These are phyloP conservation scores for Sarocladium oryzae DNA, from an alignment of 2,329 filamentous ascomycete genomes.

Conservation along the genomic window DNA sequence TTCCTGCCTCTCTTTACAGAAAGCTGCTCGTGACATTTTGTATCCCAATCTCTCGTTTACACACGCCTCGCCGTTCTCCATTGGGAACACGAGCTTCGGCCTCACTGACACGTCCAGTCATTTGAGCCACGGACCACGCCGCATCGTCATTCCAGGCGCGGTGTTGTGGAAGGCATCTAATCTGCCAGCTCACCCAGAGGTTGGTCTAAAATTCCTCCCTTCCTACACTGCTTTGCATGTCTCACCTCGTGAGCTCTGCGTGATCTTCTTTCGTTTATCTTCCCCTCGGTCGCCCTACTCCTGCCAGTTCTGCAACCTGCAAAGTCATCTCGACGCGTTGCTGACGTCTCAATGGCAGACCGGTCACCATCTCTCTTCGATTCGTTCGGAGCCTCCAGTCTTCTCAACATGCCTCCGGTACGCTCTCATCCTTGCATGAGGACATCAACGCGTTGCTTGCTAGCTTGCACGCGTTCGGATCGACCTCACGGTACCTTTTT, in stretches of 20 bases:
- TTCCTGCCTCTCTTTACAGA: slow-evolving; percentile 8
- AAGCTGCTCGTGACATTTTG: slow-evolving; percentile 8
- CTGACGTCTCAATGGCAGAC: slow-evolving; percentile 10
- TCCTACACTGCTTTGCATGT: slow-evolving; percentile 21
- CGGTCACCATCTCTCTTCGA: slow-evolving; percentile 5
- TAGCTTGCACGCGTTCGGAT: neutral
- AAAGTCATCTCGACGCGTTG: slow-evolving; percentile 13
- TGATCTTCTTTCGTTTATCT: slow-evolving; percentile 14
- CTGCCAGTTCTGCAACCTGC: slow-evolving; percentile 1
- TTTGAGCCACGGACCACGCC: slow-evolving; percentile 13
- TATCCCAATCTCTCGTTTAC: slow-evolving; percentile 5
- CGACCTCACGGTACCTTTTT: slow-evolving; percentile 18
- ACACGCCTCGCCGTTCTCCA: slow-evolving; percentile 3
- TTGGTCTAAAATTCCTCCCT: slow-evolving; percentile 23
- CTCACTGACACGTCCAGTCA: slow-evolving; percentile 8
- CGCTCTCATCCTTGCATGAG: slow-evolving; percentile 12
- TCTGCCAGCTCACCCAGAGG: slow-evolving; percentile 28
- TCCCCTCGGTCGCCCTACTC: slow-evolving; percentile 9
- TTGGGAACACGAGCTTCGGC: neutral
- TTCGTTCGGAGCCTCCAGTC: slow-evolving; percentile 13
- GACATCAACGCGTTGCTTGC: neutral
- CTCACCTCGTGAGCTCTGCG: slow-evolving; percentile 16
- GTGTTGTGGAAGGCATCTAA: slow-evolving; percentile 24
- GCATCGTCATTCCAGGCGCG: slow-evolving; percentile 27
- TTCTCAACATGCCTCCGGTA: slow-evolving; percentile 30